These are phyloP conservation scores for Ogataea hybrid DNA, from an alignment of 1,139 yeast species.

Conservation along the genomic window DNA sequence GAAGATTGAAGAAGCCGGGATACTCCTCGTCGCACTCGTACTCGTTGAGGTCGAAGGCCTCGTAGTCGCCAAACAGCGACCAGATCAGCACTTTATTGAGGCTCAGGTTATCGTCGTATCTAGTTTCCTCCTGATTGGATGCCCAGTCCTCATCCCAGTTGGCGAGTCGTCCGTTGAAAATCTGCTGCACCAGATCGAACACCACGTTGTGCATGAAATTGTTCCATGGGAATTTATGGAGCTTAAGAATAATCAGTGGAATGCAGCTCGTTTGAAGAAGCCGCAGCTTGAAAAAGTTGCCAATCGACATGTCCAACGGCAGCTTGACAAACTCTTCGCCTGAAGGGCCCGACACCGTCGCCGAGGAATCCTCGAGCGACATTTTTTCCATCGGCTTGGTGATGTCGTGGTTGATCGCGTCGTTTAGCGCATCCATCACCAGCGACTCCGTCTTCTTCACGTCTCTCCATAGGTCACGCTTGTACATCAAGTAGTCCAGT, in stretches of 20 bases:
- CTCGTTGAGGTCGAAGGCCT: conserved; percentile 19
- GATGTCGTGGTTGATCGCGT: conserved; percentile 23
- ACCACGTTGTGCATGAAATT: conserved; percentile 96
- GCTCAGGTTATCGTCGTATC: conserved; percentile 31
- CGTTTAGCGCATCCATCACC: conserved; percentile 34
- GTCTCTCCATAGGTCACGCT: conserved; percentile 31
- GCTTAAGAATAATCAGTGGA: conserved; percentile 29
- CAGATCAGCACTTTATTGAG: conserved; percentile 33
- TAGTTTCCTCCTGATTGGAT: conserved; percentile 32
- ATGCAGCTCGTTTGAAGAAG: conserved; percentile 30
- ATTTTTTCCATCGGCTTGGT: conserved; percentile 13
- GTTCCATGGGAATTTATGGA: conserved; percentile 81
- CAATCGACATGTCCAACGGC: conserved; percentile 30
- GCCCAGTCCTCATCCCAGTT: conserved; percentile 35
- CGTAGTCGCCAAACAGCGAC: conserved; percentile 32
- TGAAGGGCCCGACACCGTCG: conserved; percentile 2
- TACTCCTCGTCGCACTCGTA: conserved; percentile 19
- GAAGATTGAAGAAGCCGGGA: conserved; percentile 33
- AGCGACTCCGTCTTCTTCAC: conserved; percentile 29
- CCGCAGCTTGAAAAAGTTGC: conserved; percentile 55
- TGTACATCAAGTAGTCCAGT: conserved; percentile 29
- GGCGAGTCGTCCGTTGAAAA: conserved; percentile 66
- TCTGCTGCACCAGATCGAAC: conserved; percentile 96
- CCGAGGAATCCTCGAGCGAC: conserved; percentile 8
- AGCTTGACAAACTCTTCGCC: conserved; percentile 25